phyloP scores from a whole-genome alignment of 371 early-diverging fungal species.

The Nosema granulosis region DNA sequence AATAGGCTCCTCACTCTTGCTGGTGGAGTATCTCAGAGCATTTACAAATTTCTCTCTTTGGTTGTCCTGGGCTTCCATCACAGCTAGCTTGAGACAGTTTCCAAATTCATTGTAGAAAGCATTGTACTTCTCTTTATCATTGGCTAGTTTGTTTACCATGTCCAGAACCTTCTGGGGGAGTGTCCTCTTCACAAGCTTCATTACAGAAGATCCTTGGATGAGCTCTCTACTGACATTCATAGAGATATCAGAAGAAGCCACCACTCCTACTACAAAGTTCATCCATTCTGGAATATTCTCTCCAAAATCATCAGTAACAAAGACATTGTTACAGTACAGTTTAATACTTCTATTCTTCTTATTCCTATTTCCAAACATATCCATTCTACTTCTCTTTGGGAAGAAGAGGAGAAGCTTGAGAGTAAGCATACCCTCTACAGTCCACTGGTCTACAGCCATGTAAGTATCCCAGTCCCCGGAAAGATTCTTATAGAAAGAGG shows the following conservation, averaged over 20 bases:
- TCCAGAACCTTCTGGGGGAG: conserved; percentile 82
- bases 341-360: conserved; percentile 86
- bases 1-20: conserved; percentile 79
- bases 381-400: conserved; percentile 78
- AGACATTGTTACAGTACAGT: conserved; percentile 86
- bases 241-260: conserved; percentile 87
- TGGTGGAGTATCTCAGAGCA: conserved; percentile 80
- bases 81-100: conserved; percentile 83
- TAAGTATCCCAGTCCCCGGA: conserved; percentile 90
- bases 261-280: conserved; percentile 77
- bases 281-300: conserved; percentile 81
- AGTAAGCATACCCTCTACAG: conserved; percentile 81
- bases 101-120: conserved; percentile 86
- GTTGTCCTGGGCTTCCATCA: conserved; percentile 75
- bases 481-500: conserved; percentile 82
- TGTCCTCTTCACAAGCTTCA: conserved; percentile 85
- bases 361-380: conserved; percentile 76
- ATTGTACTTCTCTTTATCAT: conserved; percentile 76
- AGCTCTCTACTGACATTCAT: conserved; percentile 90
- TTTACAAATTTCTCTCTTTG: conserved; percentile 79
- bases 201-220: conserved; percentile 83
- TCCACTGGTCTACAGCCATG: conserved; percentile 77
- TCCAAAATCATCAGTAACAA: conserved; percentile 83
- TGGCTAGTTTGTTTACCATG: conserved; percentile 78
- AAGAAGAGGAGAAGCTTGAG: conserved; percentile 83